phyloP scores from a whole-genome alignment of 345 rosid genomes.

The Geranium rotundifolium region DNA sequence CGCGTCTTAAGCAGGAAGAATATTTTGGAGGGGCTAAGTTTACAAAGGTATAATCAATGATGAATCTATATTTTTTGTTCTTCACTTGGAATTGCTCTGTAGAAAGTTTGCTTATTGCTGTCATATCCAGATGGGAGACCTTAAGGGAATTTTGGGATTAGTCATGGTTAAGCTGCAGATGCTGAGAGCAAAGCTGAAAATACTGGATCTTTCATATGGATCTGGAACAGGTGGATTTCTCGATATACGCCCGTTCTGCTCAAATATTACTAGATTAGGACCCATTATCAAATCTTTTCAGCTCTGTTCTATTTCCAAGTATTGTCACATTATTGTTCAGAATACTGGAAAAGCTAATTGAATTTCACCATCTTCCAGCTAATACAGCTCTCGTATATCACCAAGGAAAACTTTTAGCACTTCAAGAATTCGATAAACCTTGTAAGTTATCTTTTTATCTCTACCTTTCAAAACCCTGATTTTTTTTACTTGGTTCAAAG shows the following conservation, averaged over 20 bases:
- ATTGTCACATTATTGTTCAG: no score
- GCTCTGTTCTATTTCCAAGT: no score
- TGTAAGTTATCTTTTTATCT: conserved; percentile 37
- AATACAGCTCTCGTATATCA: conserved; percentile 67
- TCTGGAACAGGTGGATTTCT: conserved; percentile 50
- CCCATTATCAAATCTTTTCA: no score
- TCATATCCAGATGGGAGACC: conserved; percentile 63
- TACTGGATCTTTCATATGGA: conserved; percentile 69
- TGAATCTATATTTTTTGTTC: no score
- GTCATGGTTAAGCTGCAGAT: conserved; percentile 56
- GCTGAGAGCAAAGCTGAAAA: conserved; percentile 56
- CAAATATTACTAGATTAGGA: no score
- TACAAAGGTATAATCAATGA: conserved; percentile 66
- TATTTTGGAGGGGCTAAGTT: conserved; percentile 68
- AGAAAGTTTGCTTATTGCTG: background rate
- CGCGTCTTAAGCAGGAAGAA: conserved; percentile 80
- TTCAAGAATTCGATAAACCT: conserved; percentile 66
- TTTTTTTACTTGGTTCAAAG: background rate
- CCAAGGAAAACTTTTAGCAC: conserved; percentile 66
- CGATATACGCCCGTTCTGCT: background rate
- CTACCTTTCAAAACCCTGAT: conserved; percentile 3
- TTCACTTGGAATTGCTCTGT: no score
- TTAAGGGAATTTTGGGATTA: conserved; percentile 75
- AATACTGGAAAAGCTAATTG: background rate
- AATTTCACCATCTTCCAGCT: conserved; percentile 30